A percentile compares a stretch with the other conserved stretches of the same genome.
Evolutionary conservation across 1,139 yeast species (phyloP).

Genomic region (Protomyces lactucae-debilis): DNA sequence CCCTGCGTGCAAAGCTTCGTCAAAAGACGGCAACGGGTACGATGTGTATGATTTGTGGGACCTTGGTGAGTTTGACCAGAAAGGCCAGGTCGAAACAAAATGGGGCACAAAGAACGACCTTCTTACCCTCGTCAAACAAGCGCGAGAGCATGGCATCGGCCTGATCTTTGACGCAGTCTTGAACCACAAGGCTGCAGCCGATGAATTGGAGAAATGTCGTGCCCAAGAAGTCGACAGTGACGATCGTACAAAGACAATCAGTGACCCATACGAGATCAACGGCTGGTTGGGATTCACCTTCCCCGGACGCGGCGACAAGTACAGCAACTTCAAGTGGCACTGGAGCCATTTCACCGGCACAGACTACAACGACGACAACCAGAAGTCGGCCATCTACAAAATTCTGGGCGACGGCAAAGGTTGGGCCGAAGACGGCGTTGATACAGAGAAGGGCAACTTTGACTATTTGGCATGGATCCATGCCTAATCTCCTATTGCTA

Average conservation of each 20-base stretch:
- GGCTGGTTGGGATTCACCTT: conserved; percentile 33
- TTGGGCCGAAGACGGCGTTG: conserved; percentile 31
- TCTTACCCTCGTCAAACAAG: conserved; percentile 22
- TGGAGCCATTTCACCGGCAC: conserved; percentile 33
- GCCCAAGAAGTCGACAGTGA: conserved; percentile 32
- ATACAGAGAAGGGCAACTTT: conserved; percentile 32
- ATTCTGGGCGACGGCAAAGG: conserved; percentile 32
- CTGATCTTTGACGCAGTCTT: conserved; percentile 31
- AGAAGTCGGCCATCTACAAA: conserved; percentile 32
- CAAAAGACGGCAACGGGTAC: conserved; percentile 32
- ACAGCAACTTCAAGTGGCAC: conserved; percentile 31
- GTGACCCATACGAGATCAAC: conserved; percentile 31
- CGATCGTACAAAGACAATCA: conserved; percentile 30
- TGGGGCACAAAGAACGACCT: conserved; percentile 32
- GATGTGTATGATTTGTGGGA: conserved; percentile 33
- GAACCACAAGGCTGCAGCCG: conserved; percentile 33
- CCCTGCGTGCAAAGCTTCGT: conserved; percentile 31
- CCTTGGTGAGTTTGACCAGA: conserved; percentile 33
- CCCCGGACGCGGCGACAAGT: conserved; percentile 32
- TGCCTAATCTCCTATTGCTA: neutral
- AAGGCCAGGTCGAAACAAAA: conserved; percentile 31
- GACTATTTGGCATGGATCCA: conserved; percentile 28
- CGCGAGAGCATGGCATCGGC: conserved; percentile 25
- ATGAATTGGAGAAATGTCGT: conserved; percentile 29
- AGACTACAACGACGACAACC: conserved; percentile 30